Conservation (phyloP, 306 rosid genomes). For the Dicorynia guianensis region DNA sequence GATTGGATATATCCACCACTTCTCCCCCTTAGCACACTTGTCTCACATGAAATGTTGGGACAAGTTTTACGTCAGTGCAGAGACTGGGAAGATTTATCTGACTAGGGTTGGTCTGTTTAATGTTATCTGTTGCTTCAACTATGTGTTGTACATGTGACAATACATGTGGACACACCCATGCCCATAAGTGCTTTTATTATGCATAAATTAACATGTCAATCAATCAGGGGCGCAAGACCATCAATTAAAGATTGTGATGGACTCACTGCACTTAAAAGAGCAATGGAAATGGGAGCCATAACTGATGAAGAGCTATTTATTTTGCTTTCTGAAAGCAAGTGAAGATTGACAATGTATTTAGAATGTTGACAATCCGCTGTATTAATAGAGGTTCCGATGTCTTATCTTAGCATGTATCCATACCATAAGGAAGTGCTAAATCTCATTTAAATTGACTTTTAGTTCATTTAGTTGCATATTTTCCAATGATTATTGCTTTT, state of each 20-base stretch:
- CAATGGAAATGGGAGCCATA: conserved; percentile 97
- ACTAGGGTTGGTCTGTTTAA: neutral
- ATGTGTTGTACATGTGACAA: neutral
- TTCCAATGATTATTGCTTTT: neutral
- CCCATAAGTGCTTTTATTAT: neutral
- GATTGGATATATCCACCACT: neutral
- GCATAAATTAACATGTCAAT: conserved; percentile 43
- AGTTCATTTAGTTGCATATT: conserved; percentile 34
- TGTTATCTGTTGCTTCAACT: conserved; percentile 21
- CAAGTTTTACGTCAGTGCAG: neutral
- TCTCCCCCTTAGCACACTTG: neutral
- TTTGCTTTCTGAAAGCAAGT: conserved; percentile 65
- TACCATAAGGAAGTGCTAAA: neutral
- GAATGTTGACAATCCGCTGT: conserved; percentile 27
- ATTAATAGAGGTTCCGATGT: conserved; percentile 22
- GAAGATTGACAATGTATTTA: conserved; percentile 29
- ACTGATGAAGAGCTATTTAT: conserved; percentile 89
- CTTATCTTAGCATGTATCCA: conserved; percentile 38
- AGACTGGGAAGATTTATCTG: neutral
- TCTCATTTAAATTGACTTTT: neutral
- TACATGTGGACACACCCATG: too few relatives aligned
- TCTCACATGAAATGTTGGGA: neutral
- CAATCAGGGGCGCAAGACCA: conserved; percentile 81
- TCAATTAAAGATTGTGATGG: conserved; percentile 87
- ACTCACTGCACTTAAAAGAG: conserved; percentile 80